These are phyloP conservation scores for Tillandsia fasciculata DNA, from an alignment of 176 grass and related monocot genomes.

Conservation along the genomic window DNA sequence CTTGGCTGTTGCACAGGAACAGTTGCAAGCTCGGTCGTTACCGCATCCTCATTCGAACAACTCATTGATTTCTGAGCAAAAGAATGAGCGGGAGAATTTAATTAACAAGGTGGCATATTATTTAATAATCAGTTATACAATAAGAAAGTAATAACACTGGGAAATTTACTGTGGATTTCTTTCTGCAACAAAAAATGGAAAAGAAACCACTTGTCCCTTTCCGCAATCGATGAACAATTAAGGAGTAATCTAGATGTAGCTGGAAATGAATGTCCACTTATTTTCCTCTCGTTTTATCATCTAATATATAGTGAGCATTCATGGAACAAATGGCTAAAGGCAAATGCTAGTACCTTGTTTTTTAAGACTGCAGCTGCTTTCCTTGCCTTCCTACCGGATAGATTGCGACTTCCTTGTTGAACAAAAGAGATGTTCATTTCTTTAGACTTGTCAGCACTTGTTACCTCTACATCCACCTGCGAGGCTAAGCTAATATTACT, in stretches of 20 bases:
- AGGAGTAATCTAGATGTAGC: background rate
- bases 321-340: background rate
- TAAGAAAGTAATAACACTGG: background rate
- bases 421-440: conserved; percentile 31
- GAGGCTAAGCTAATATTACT: conserved; percentile 37
- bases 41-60: conserved; percentile 48
- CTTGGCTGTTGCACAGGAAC: conserved; percentile 45
- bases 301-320: background rate
- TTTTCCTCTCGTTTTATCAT: background rate
- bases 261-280: background rate
- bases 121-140: background rate
- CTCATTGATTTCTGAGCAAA: conserved; percentile 53
- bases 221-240: background rate
- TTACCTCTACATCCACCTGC: conserved; percentile 50
- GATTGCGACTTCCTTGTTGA: conserved; percentile 37
- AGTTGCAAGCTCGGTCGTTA: conserved; percentile 31
- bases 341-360: background rate
- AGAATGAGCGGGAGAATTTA: conserved; percentile 18
- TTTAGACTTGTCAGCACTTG: conserved; percentile 47
- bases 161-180: background rate
- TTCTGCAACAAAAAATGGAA: background rate
- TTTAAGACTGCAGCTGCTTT: conserved; percentile 8
- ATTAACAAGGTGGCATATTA: background rate
- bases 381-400: conserved; percentile 18
- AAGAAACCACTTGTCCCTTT: background rate